phyloP scores from a whole-genome alignment of 495 filamentous ascomycete species.

The Aspergillus biplanus region DNA sequence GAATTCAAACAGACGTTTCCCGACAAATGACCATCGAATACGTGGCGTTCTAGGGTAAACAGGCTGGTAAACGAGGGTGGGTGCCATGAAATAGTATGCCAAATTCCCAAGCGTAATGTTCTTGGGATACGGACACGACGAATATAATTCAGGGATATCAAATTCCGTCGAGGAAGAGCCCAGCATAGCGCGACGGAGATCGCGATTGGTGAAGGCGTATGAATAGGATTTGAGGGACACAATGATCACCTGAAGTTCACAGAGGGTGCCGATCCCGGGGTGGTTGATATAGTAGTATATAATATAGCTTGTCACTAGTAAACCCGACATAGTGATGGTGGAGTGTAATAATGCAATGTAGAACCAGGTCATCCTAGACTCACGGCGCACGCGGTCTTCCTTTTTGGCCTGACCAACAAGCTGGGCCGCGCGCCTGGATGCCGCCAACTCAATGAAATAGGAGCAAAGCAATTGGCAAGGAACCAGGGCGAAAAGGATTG shows the following conservation, averaged over 20 bases:
- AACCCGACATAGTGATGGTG: conserved; percentile 79
- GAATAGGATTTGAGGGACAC: conserved; percentile 95
- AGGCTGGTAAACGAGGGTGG: conserved; percentile 94
- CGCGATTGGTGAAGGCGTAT: conserved; percentile 95
- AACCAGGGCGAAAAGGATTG: conserved; percentile 78
- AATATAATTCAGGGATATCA: conserved; percentile 77
- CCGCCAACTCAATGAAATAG: conserved; percentile 81
- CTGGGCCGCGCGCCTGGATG: conserved; percentile 72
- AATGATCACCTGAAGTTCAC: conserved; percentile 89
- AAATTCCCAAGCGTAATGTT: conserved; percentile 90
- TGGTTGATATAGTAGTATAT: conserved; percentile 92
- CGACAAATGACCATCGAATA: conserved; percentile 85
- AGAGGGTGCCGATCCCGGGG: conserved; percentile 88
- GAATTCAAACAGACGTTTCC: conserved; percentile 78
- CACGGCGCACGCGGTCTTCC: conserved; percentile 47
- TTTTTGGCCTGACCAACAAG: conserved; percentile 66
- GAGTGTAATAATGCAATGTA: conserved; percentile 76
- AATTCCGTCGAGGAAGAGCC: conserved; percentile 59
- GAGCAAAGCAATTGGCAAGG: conserved; percentile 89
- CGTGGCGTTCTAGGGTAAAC: conserved; percentile 81
- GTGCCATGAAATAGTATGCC: conserved; percentile 95
- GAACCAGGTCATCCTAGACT: conserved; percentile 74
- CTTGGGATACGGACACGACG: conserved; percentile 79
- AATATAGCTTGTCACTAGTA: conserved; percentile 76
- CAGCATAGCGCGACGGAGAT: conserved; percentile 85